These are phyloP conservation scores for Prunus armeniaca DNA, from an alignment of 306 rosid species.

Conservation along the genomic window DNA sequence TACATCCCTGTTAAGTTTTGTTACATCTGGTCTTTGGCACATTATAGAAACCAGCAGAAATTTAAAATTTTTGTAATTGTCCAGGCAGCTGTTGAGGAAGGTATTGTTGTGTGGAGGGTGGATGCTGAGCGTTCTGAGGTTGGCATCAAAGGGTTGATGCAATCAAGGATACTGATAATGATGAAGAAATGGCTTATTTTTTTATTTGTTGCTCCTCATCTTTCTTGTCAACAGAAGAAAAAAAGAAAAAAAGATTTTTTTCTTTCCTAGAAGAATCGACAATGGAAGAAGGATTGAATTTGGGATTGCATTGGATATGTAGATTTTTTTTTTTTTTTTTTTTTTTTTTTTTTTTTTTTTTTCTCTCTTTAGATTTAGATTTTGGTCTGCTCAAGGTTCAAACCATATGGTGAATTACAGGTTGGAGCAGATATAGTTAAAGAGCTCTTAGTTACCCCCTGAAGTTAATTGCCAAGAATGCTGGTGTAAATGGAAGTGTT, in stretches of 20 bases:
- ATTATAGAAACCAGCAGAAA: neutral
- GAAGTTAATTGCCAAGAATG: conserved; percentile 93
- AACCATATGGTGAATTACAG: conserved; percentile 35
- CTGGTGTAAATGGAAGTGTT: conserved; percentile 98
- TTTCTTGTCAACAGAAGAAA: no score
- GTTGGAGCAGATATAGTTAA: conserved; percentile 96
- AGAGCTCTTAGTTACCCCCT: conserved; percentile 94
- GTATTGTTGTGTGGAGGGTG: conserved; percentile 99
- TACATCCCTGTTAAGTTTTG: neutral
- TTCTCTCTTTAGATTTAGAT: neutral
- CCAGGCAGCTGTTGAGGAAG: conserved; percentile 99
- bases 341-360: neutral
- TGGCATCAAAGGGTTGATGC: conserved; percentile 94
- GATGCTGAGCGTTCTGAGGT: conserved; percentile 91
- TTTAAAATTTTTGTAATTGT: neutral
- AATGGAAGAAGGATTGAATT: neutral
- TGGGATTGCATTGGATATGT: neutral
- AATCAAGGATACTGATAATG: conserved; percentile 70
- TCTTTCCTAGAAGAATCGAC: no score
- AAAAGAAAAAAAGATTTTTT: no score
- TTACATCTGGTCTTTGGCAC: neutral
- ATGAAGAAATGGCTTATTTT: no score
- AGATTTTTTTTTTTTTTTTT: neutral
- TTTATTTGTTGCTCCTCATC: no score
- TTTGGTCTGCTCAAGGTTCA: neutral